Base-by-base conservation (phyloP, 106 monocot genomes). In the Dioscorea dumetorum region DNA sequence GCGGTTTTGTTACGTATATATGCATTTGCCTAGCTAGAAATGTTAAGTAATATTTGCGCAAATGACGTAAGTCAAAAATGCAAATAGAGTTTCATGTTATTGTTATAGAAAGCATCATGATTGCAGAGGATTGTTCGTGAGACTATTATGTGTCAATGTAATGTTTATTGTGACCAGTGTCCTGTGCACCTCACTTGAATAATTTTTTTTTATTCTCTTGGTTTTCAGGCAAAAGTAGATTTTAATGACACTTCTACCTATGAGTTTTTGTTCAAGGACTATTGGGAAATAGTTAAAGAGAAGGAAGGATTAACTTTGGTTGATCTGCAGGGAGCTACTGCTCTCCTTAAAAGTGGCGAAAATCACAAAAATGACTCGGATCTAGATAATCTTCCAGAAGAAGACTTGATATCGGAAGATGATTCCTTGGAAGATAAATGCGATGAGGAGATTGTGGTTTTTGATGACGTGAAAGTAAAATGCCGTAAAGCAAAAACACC, bases 191-290 rank as follows among this genome's bases (percentile, higher is more conserved):
- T 41, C 41, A 41, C 41, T 41, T 41, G 41, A 41, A 41, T 41
- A 41, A 41, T 35, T 33, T 50, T 16, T 67, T 24, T 28, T 24
- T 28, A 1, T 28, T 3, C 28, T 28, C 63, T 24, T 73, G 50
- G 9, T 34, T 68, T 76, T 22, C 84, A 90, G 97, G 91, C 65
- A 5, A 75, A 74, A 35, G 76, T 90, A 22, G 85, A 95, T 76
- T 95, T 88, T 35, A 33, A 73, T 16, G 80, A 91, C 63, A 72
- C 68, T 61, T 80, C 79, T 20, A 79, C 85, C 1, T 74, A 68
- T 48, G 86, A 87, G 54, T 78, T 74, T 70, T 67, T 92, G 34
- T 99, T 99, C 49, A 90, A 82, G 50, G 92, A 90, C 61, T 99
- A 99, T 66, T 99, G 97, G 99, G 67, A 61, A 16, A 70, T 77